Evolutionary conservation across 2,329 filamentous ascomycete genomes (phyloP).

Genomic region (Blastomyces gilchristii): DNA sequence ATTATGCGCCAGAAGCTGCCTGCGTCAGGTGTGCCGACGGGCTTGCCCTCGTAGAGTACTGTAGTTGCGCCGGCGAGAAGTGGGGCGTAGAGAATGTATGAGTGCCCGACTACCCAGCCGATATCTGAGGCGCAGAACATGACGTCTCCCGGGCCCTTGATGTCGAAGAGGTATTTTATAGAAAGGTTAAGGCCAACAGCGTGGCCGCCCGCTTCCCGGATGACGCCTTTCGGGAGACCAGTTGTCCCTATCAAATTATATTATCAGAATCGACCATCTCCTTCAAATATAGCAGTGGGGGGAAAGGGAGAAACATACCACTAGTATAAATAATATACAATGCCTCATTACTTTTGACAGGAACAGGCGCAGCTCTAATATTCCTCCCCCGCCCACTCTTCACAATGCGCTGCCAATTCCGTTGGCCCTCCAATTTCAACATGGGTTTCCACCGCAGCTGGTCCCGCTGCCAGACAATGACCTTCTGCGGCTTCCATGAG

Average conservation of each 20-base stretch:
- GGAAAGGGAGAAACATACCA: slow-evolving; percentile 28
- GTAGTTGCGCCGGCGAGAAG: slow-evolving; percentile 77
- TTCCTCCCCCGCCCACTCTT: slow-evolving; percentile 58
- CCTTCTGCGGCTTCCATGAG: slow-evolving; percentile 58
- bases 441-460: slow-evolving; percentile 63
- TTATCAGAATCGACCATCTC: background rate
- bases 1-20: slow-evolving; percentile 81
- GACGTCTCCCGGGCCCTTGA: slow-evolving; percentile 75
- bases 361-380: slow-evolving; percentile 61
- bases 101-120: slow-evolving; percentile 81
- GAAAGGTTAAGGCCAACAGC: slow-evolving; percentile 75
- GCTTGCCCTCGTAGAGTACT: slow-evolving; percentile 88
- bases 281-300: background rate
- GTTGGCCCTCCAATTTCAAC: slow-evolving; percentile 56
- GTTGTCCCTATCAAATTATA: slow-evolving; percentile 51
- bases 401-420: slow-evolving; percentile 69
- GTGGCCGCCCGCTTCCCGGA: slow-evolving; percentile 75
- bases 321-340: slow-evolving; percentile 90
- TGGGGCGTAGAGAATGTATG: slow-evolving; percentile 82
- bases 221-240: slow-evolving; percentile 69
- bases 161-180: slow-evolving; percentile 71
- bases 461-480: slow-evolving; percentile 76
- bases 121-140: slow-evolving; percentile 76
- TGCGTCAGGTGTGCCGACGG: slow-evolving; percentile 76
- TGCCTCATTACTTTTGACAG: slow-evolving; percentile 64